Conservation (phyloP, 2,329 filamentous ascomycete genomes). For the Fusarium sp. region DNA sequence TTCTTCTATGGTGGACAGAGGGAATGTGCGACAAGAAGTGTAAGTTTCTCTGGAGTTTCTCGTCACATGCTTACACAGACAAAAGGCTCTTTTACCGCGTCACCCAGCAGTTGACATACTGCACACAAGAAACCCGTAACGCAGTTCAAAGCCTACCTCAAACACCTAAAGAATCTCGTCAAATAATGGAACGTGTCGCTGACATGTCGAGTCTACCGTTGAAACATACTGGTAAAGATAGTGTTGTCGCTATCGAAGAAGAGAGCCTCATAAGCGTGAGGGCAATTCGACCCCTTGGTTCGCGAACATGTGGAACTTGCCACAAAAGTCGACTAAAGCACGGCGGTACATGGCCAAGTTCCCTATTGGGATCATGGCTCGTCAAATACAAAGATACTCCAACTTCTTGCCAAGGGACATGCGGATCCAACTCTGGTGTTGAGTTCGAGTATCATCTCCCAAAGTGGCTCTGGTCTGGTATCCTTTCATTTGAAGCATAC, state of each 20-base stretch:
- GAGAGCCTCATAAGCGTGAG: neutral
- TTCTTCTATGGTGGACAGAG: slow-evolving; percentile 7
- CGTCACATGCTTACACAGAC: accelerated
- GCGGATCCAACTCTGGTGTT: accelerated
- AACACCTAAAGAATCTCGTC: accelerated
- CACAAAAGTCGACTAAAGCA: neutral
- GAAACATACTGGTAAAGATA: accelerated
- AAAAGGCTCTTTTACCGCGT: neutral
- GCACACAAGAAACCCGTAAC: neutral
- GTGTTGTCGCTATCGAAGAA: accelerated
- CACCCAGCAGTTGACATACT: neutral
- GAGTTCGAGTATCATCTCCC: slow-evolving; percentile 19
- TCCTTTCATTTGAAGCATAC: neutral
- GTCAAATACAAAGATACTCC: neutral
- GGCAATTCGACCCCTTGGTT: neutral
- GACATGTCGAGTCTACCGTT: accelerated
- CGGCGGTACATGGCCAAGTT: neutral
- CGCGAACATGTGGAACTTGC: slow-evolving; percentile 9
- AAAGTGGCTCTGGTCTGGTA: slow-evolving; percentile 29
- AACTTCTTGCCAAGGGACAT: accelerated
- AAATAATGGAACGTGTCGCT: accelerated
- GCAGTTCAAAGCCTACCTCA: accelerated
- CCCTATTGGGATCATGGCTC: slow-evolving; percentile 16
- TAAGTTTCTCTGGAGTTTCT: neutral
- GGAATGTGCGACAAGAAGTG: slow-evolving; percentile 19